Base-by-base conservation (phyloP, 177 flowering plant genomes). In the Vitis hybrid region DNA sequence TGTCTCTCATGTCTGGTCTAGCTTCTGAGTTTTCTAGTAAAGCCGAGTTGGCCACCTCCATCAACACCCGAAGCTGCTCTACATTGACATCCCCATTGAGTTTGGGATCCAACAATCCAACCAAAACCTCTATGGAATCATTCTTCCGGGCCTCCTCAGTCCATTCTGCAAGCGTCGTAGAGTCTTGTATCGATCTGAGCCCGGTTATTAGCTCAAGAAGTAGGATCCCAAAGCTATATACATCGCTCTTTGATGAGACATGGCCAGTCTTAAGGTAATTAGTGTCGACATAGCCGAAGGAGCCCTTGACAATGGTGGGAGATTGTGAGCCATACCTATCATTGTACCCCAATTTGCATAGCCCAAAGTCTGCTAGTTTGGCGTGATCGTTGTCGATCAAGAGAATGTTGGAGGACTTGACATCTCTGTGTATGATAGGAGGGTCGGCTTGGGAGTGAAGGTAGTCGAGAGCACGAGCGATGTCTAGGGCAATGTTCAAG, bases 281-380 rank as follows among this genome's bases (percentile, higher is more conserved):
- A 2, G 72, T 73, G 62, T 82, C 81, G 1, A 72, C 67, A 50
- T 80, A 82, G 0, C 82, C 85, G 12, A 79, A 69, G 2, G 85
- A 79, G 26, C 82, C 85, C 51, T 77, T 79, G 4, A 82, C 59
- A 0, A n/a, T 56, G 2, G 71, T 72, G 5, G 72, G 80, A 1
- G 63, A 64, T 40, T 59, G 64, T 2, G 76, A 68, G 23, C 14
- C 58, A 32, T 34, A 65, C 1, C 21, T 23, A 52, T 75, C 74
- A 17, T 73, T 64, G 19, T 26, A 26, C 30, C 81, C 81, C 19
- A 82, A 63, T 61, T 82, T 82, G 85, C 85, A 82, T 3, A 82
- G 72, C 62, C 85, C 85, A 65, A 82, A 82, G 65, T 82, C 81
- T 0, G 80, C 82, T 10, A 82, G 79, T 51, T 82, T 82, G 34